phyloP scores from a whole-genome alignment of 306 rosid species.

The Senna tora region DNA sequence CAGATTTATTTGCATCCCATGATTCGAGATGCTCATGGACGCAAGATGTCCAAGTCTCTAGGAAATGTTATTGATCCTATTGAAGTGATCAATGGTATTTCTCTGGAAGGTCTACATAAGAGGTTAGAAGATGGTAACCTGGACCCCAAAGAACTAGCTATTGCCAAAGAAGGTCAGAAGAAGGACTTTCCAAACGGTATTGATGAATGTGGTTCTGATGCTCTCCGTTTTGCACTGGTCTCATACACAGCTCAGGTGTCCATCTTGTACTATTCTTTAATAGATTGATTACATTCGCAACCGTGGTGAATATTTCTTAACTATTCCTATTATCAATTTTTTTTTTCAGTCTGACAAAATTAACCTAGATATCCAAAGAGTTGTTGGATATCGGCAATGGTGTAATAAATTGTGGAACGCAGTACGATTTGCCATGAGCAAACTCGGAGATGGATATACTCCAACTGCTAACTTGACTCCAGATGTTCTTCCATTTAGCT shows the following conservation, averaged over 20 bases:
- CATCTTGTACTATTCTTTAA: slow-evolving; percentile 23
- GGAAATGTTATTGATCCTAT: slow-evolving; percentile 97
- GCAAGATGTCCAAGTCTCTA: slow-evolving; percentile 96
- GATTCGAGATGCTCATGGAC: slow-evolving; percentile 99
- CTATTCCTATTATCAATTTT: slow-evolving; percentile 17
- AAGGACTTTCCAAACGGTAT: slow-evolving; percentile 95
- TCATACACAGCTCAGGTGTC: slow-evolving; percentile 93
- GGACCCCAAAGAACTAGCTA: slow-evolving; percentile 78
- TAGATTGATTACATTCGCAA: neutral
- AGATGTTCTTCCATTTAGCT: slow-evolving; percentile 78
- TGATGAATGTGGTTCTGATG: slow-evolving; percentile 94
- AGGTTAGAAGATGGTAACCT: slow-evolving; percentile 89
- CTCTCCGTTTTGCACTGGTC: slow-evolving; percentile 92
- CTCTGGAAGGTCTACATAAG: slow-evolving; percentile 77
- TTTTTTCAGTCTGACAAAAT: slow-evolving; percentile 89
- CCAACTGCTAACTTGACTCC: slow-evolving; percentile 60
- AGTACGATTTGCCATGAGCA: slow-evolving; percentile 86
- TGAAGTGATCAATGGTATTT: slow-evolving; percentile 85
- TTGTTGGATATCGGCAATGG: slow-evolving; percentile 95
- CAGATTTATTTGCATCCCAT: slow-evolving; percentile 98
- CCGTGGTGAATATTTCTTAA: slow-evolving; percentile 21
- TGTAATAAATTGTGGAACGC: slow-evolving; percentile 98
- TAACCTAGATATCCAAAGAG: slow-evolving; percentile 91
- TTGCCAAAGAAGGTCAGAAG: slow-evolving; percentile 82
- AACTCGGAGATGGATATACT: slow-evolving; percentile 83